Evolutionary conservation across 2,329 filamentous ascomycete species (phyloP), one percentile per base, ranked within the genome.

Genomic region (Trichoderma gracile): DNA sequence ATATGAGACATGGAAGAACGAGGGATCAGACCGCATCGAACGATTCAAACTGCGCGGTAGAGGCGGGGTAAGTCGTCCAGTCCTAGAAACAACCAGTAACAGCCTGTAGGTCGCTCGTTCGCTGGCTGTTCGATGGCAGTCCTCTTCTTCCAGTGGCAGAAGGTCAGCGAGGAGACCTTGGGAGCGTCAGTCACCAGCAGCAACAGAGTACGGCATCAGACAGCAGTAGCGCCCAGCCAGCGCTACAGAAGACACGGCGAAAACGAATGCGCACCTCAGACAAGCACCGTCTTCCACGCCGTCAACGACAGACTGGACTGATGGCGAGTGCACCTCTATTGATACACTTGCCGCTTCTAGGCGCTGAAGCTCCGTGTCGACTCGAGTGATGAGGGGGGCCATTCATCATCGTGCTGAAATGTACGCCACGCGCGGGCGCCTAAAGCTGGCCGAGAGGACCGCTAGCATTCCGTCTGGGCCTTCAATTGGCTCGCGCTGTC

Each of bases 371-470:
- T 52, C 40, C 64, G 12, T 38, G 33, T 14, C 33, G 33, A 38
- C 33, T 38, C 33, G 33, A 67, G 65, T 52, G 67, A 66, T 62
- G 67, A 63, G 67, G 57, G 63, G 38, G n/a, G n/a, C n/a, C 47
- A 23, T 43, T 17, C 50, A 62, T 59, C 64, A 65, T 59, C 70
- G 68, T 72, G 68, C 70, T 71, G 70, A 71, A 52, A 71, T 61
- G 47, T 65, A 65, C 64, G 59, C 63, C 50, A 50, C 54, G n/a
- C 52, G 56, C 55, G 43, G 43, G 53, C 61, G 53, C 60, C 45
- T 38, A 54, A 42, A 45, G 50, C 40, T 53, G 49, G 40, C 59
- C 59, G 49, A 62, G 23, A 38, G 30, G 49, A 54, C 59, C 59
- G 59, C 59, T 52, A 64, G 54, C 61, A 50, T 64, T 63, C 49